A percentile compares a stretch with the other conserved stretches of the same genome.
Evolutionary conservation across 306 rosid species (phyloP).

Genomic region (Inga leiocalycina): DNA sequence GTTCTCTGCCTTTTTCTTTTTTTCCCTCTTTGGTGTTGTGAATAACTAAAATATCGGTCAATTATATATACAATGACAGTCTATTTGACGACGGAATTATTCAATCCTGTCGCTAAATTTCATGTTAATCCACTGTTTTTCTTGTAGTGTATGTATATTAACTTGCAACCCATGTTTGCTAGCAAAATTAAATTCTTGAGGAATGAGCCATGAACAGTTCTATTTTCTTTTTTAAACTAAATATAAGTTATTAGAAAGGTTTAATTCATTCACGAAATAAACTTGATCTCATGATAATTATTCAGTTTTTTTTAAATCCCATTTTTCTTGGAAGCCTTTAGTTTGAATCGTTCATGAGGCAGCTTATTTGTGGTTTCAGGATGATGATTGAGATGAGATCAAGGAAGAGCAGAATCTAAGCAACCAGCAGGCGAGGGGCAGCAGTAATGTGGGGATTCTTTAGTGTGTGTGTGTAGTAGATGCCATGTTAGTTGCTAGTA

Average conservation of each 20-base stretch:
- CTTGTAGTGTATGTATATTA: neutral
- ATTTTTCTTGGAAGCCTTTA: neutral
- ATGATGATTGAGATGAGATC: conserved; percentile 90
- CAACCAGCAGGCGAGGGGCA: conserved; percentile 66
- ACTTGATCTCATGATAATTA: neutral
- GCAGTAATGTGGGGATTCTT: conserved; percentile 41
- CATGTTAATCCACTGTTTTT: too few relatives aligned
- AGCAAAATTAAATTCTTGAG: conserved; percentile 10
- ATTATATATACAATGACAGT: neutral
- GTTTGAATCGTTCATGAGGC: neutral
- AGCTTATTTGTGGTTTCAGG: conserved; percentile 47
- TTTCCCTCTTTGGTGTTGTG: neutral
- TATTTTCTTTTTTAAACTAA: neutral
- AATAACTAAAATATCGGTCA: neutral
- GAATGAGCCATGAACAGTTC: neutral
- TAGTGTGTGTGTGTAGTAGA: conserved; percentile 47
- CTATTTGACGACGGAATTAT: too few relatives aligned
- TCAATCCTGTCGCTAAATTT: too few relatives aligned
- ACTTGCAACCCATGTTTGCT: neutral
- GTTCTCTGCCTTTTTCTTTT: conserved; percentile 44
- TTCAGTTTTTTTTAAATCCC: neutral
- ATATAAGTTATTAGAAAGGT: neutral
- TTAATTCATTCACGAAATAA: neutral
- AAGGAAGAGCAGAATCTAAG: conserved; percentile 74
- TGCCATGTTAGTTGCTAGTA: conserved; percentile 51